Evolutionary conservation across 331 rosid genomes (phyloP), one percentile per base, ranked within the genome.

Genomic region (Stylosanthes scabra): DNA sequence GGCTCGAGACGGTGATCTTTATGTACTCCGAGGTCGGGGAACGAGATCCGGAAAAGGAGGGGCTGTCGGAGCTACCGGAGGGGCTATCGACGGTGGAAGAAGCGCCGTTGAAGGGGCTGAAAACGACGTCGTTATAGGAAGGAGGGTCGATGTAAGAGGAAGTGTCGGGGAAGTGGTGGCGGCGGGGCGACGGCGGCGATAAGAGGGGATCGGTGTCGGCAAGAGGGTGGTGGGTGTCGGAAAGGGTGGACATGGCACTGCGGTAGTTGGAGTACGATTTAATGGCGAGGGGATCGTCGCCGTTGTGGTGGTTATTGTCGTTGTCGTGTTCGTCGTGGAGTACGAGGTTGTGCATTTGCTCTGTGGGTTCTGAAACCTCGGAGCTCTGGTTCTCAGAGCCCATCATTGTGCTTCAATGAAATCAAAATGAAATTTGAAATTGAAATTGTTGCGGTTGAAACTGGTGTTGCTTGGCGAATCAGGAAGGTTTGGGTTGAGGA

Each of bases 1-100:
- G 99, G 77, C 90, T 87, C 54, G 97, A 88, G 4, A 95, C 97
- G 70, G 99, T 84, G 54, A 95, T 87, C 49, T 63, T 88, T 3
- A 95, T 27, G 72, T 87, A 86, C 27, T 90, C 99, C 41, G 87
- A 80, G 14, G 80, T 71, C 10, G 86, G 88, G 12, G 87, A 83
- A 9, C 84, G 29, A 28, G 89, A 94, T 77, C 93, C 81, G 16
- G 95, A 85, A 52, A 67, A 52, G 41, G 81, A 57, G 74, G 85
- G 28, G 4, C 65, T 39, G 6, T 82, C 89, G 47, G 86, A 85
- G 75, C 84, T 84, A 55, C 67, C 57, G 41, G 85, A 63, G 13
- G 92, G 88, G 75, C 91, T 90, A 14, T 14, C 27, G 4, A 2
- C 90, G 72, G 71, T 2, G 16, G 42, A 1, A 13, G 51, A 11